Evolutionary conservation across 1,284 basidiomycete species (phyloP), one percentile per base, ranked within the genome.

Genomic region (Heterobasidion annosum): DNA sequence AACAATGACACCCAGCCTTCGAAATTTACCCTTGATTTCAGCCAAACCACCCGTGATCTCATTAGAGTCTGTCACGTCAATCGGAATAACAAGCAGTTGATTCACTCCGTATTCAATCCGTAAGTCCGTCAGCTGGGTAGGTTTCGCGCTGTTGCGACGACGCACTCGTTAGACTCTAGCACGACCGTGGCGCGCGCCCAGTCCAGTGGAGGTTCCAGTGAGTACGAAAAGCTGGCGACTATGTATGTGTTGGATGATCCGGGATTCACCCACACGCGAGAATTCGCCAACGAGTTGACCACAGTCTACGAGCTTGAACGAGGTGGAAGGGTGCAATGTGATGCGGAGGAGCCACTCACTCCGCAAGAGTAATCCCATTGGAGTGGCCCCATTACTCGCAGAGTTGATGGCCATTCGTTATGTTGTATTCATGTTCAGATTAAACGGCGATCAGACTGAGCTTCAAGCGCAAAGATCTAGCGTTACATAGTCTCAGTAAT

Each of bases 1-100:
- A 12, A 70, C 65, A 2, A 74, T 68, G 3, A 74, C 66, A 57
- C 73, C 72, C 25, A 73, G 60, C 2, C 69, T 57, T 12, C 67
- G 55, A 72, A 73, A 40, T 19, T 63, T 59, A 13, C 61, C 54
- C 35, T 66, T 52, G 12, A 65, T 65, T 8, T 50, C 52, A 42
- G 62, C 57, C 57, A 74, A 70, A 4, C 68, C 71, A 3, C 46
- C 50, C 15, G 57, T 58, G 58, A 73, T 65, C 34, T 68, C 59
- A 2, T 57, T 55, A 9, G 56, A 50, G 18, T 62, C 58, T 2
- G 66, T 63, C 4, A 73, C 67, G 56, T 67, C 67, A 5, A 68
- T 53, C 8, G 37, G 45, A 10, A 60, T 32, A 16, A 60, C 54
- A 48, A 62, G 60, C 8, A 61, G 55, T 42, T 61, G 60, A 9